These are phyloP conservation scores for Coelastrella sp. DNA, from an alignment of 139 green algal genomes.

Conservation along the genomic window DNA sequence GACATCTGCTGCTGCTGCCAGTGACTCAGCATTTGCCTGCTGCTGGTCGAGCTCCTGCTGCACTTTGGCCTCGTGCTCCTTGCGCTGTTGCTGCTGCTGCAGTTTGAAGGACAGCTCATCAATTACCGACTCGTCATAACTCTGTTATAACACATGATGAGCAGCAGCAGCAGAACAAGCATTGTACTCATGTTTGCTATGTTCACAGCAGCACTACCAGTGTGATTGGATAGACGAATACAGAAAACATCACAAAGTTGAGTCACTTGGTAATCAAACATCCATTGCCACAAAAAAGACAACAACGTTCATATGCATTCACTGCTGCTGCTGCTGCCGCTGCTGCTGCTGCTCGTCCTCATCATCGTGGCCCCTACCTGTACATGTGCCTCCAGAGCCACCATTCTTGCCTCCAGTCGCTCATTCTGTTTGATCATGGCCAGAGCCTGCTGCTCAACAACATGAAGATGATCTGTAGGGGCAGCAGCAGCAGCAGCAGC, in stretches of 20 bases:
- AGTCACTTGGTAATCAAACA: too few species aligned
- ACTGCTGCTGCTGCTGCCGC: not conserved
- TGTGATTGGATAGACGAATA: too few species aligned
- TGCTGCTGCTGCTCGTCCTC: too few species aligned
- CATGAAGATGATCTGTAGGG: conserved; percentile 12
- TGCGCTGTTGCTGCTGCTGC: not conserved
- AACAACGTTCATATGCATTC: not conserved
- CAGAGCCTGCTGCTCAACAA: conserved; percentile 3
- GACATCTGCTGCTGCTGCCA: not conserved
- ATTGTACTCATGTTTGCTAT: not conserved
- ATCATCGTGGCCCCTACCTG: too few species aligned
- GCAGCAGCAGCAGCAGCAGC: conserved; percentile 24
- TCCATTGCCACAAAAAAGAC: too few species aligned
- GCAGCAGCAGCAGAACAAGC: not conserved
- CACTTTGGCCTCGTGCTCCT: not conserved
- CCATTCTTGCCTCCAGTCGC: conserved; percentile 36
- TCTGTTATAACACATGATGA: not conserved
- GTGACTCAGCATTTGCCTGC: not conserved
- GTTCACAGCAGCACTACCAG: not conserved
- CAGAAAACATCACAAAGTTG: too few species aligned
- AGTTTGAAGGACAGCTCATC: not conserved
- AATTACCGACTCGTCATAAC: not conserved
- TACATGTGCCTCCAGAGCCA: conserved; percentile 35
- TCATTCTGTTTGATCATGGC: conserved; percentile 30
- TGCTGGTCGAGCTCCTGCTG: conserved; percentile 6